phyloP scores from a whole-genome alignment of 345 rosid genomes.

The Arabidopsis arenosa region DNA sequence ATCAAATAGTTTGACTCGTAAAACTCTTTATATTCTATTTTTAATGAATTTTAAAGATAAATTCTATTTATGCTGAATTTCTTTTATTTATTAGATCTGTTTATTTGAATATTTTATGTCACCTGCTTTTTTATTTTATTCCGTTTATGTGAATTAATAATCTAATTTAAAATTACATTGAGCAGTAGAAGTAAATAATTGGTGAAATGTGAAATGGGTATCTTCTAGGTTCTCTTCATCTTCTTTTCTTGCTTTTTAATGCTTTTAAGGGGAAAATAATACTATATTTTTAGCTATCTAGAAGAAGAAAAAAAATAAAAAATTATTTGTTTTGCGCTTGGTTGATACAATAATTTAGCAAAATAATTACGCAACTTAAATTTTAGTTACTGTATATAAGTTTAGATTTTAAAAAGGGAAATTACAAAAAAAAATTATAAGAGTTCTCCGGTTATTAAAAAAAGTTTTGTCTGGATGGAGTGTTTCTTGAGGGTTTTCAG shows the following conservation, averaged over 20 bases:
- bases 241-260: conserved; percentile 2
- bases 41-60: not conserved
- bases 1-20: not conserved
- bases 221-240: conserved; percentile 25
- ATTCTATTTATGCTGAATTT: not conserved
- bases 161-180: not conserved
- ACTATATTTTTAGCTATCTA: too few species aligned
- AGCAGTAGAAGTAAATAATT: conserved; percentile 11
- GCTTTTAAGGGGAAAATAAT: not conserved
- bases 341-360: too few species aligned
- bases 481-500: not conserved
- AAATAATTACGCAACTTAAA: too few species aligned
- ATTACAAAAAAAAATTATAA: too few species aligned
- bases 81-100: not conserved
- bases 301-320: too few species aligned
- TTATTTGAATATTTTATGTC: too few species aligned
- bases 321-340: too few species aligned
- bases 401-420: not conserved
- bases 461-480: not conserved
- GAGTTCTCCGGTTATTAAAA: too few species aligned
- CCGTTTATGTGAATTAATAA: not conserved
- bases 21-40: not conserved
- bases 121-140: too few species aligned
- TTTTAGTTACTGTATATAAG: not conserved
- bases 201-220: conserved; percentile 19